These are phyloP conservation scores for Flaveria floridana DNA, from an alignment of 140 eudicot genomes.

Conservation along the genomic window DNA sequence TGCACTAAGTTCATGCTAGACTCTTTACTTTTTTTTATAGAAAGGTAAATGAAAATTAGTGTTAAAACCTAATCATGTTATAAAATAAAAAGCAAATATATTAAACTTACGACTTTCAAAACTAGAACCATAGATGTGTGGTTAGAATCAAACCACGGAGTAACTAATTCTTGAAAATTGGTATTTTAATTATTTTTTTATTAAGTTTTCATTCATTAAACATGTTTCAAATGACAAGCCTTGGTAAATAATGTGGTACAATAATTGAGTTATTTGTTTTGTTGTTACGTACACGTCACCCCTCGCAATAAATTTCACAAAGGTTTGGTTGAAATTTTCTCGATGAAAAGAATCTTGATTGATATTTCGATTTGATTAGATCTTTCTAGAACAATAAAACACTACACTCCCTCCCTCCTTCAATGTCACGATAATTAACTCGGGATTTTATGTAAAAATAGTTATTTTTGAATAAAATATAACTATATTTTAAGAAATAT, in stretches of 20 bases:
- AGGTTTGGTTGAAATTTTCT: background rate
- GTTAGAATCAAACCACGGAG: too few species aligned
- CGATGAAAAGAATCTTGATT: background rate
- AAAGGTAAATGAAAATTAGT: too few species aligned
- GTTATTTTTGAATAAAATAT: too few species aligned
- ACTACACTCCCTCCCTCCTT: background rate
- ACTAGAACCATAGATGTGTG: too few species aligned
- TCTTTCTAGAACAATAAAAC: conserved; percentile 22
- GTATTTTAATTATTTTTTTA: background rate
- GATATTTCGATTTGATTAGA: background rate
- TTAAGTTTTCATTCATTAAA: background rate
- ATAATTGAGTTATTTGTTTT: conserved; percentile 28
- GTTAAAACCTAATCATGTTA: too few species aligned
- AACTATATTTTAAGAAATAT: too few species aligned
- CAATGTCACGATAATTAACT: background rate
- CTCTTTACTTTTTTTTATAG: too few species aligned
- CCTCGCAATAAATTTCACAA: background rate
- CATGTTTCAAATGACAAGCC: background rate
- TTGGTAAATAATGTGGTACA: background rate
- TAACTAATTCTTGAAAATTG: background rate
- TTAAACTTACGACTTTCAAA: too few species aligned
- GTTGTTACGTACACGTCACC: conserved; percentile 18
- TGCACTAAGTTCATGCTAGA: too few species aligned
- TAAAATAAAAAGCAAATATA: too few species aligned
- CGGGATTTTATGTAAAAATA: too few species aligned